These are phyloP conservation scores for Fusarium solani-melongenae DNA, from an alignment of 2,329 filamentous ascomycete genomes.

Conservation along the genomic window DNA sequence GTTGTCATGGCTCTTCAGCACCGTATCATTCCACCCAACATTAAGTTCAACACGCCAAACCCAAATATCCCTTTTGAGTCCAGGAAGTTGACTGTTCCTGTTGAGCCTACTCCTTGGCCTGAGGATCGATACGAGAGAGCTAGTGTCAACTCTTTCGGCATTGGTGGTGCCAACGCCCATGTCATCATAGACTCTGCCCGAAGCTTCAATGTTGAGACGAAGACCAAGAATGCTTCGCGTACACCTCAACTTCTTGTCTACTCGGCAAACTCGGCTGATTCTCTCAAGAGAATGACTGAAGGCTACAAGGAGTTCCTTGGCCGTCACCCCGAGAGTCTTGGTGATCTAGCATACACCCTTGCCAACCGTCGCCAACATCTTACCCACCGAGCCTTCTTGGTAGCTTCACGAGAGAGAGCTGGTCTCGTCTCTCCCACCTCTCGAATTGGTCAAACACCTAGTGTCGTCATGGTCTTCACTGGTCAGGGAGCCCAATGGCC, in stretches of 20 bases:
- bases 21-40: slow-evolving; percentile 46
- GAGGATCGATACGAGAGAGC: slow-evolving; percentile 17
- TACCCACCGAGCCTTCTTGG: slow-evolving; percentile 37
- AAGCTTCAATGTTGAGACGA: not conserved
- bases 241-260: slow-evolving; percentile 21
- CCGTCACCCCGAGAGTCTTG: slow-evolving; percentile 11
- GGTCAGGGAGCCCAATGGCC: slow-evolving; percentile 53
- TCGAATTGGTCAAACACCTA: not conserved
- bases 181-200: slow-evolving; percentile 38
- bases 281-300: slow-evolving; percentile 18
- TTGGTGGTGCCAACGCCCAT: slow-evolving; percentile 53
- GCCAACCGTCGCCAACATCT: slow-evolving; percentile 44
- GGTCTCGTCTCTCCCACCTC: not conserved
- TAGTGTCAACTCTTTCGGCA: slow-evolving; percentile 14
- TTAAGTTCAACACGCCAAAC: slow-evolving; percentile 45
- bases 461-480: slow-evolving; percentile 45
- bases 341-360: slow-evolving; percentile 48
- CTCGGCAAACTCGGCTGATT: slow-evolving; percentile 23
- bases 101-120: slow-evolving; percentile 41
- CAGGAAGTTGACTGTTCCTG: slow-evolving; percentile 41
- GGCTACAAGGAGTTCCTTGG: slow-evolving; percentile 37
- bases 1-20: slow-evolving; percentile 47
- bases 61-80: slow-evolving; percentile 40
- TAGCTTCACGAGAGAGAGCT: slow-evolving; percentile 3
- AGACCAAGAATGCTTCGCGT: not conserved